These are phyloP conservation scores for Tremella yokohamensis DNA, from an alignment of 768 basidiomycete species.

Conservation along the genomic window DNA sequence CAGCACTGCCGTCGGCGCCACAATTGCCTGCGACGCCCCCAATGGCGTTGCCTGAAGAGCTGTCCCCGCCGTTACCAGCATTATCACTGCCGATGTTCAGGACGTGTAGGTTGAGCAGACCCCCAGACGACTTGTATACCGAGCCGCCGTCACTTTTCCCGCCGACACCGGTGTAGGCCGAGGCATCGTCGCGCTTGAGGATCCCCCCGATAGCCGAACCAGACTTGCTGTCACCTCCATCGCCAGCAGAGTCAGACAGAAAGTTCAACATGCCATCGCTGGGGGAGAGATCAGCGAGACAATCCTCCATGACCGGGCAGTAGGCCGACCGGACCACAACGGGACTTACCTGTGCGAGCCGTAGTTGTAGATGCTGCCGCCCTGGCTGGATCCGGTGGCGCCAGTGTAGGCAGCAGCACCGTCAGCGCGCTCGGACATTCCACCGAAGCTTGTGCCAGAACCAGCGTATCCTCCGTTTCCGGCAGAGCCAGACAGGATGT, in stretches of 20 bases:
- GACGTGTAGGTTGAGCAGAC: constrained; percentile 35
- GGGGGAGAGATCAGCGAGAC: neutral
- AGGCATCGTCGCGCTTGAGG: constrained; percentile 9
- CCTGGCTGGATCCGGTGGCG: neutral
- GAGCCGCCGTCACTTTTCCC: neutral
- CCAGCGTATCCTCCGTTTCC: constrained; percentile 36
- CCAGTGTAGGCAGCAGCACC: constrained; percentile 26
- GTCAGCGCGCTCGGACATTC: constrained; percentile 5
- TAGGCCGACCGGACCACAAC: constrained; percentile 14
- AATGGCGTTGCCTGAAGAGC: constrained; percentile 36
- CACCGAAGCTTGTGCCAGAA: constrained; percentile 35
- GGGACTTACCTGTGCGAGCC: neutral
- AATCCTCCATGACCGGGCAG: neutral
- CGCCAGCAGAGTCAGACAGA: constrained; percentile 36
- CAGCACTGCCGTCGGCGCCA: constrained; percentile 14
- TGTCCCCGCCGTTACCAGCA: constrained; percentile 35
- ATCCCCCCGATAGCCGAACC: constrained; percentile 33
- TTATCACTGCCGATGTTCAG: constrained; percentile 42
- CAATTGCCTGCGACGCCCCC: constrained; percentile 22
- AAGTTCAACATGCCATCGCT: constrained; percentile 34
- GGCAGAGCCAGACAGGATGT: constrained; percentile 36
- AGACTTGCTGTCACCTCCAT: constrained; percentile 34
- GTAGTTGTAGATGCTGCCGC: constrained; percentile 20
- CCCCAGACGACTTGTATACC: constrained; percentile 10
- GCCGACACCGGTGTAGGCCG: constrained; percentile 17